Percentiles rank a stretch among this genome's conserved stretches.
These are phyloP conservation scores for Aspergillus quadrilineatus DNA, from an alignment of 2,329 filamentous ascomycete species.

Conservation along the genomic window DNA sequence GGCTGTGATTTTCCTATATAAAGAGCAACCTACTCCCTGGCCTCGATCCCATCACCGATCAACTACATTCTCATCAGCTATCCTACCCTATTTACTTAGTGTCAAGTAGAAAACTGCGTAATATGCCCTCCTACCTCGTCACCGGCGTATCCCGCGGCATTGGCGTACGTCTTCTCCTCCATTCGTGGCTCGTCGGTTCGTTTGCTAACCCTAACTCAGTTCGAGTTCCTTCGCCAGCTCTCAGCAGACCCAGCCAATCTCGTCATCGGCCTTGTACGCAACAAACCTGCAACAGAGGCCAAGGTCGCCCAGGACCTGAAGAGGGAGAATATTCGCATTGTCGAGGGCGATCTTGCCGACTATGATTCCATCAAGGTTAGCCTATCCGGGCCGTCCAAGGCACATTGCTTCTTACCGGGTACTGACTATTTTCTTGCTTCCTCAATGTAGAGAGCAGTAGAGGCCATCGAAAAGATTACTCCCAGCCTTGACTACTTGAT, in stretches of 20 bases:
- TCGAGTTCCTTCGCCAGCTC: conserved; percentile 50
- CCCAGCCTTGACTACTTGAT: conserved; percentile 52
- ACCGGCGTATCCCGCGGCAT: conserved; percentile 28
- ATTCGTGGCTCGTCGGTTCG: background rate
- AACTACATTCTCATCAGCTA: background rate
- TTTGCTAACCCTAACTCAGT: conserved; percentile 36
- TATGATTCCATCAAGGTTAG: conserved; percentile 14
- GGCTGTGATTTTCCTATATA: background rate
- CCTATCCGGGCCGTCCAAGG: too few relatives aligned
- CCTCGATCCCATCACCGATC: background rate
- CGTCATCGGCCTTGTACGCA: conserved; percentile 51
- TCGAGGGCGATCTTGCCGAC: conserved; percentile 49
- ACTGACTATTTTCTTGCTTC: background rate
- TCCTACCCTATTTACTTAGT: background rate
- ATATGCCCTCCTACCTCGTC: conserved; percentile 26
- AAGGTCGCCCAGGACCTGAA: conserved; percentile 43
- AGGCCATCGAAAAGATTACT: conserved; percentile 20
- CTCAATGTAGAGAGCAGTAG: background rate
- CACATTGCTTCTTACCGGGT: background rate
- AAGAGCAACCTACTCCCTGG: background rate
- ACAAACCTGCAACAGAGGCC: conserved; percentile 47
- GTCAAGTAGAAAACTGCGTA: background rate
- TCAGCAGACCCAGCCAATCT: conserved; percentile 45
- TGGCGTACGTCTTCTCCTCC: conserved; percentile 14
- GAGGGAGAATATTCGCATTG: conserved; percentile 45